These are phyloP conservation scores for Cyclotella kingstonii DNA, from an alignment of 108 stramenopile genomes.

Conservation along the genomic window DNA sequence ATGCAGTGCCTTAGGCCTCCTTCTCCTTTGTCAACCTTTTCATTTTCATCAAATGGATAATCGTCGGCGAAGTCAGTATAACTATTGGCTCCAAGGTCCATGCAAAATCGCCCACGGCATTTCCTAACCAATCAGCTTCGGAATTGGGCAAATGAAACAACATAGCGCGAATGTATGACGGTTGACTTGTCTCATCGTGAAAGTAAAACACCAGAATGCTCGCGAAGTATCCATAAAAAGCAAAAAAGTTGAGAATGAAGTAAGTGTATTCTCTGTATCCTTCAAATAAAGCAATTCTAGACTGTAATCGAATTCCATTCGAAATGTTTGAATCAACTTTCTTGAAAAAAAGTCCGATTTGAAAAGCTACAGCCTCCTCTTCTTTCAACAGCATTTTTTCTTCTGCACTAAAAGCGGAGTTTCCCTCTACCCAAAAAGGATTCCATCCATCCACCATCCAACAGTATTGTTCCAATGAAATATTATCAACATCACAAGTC, in stretches of 20 bases:
- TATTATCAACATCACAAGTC: constrained; percentile 9
- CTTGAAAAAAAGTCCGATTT: constrained; percentile 14
- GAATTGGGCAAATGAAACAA: constrained; percentile 57
- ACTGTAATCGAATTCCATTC: constrained; percentile 19
- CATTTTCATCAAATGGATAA: constrained; percentile 18
- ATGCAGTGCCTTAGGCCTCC: constrained; percentile 20
- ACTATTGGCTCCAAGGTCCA: constrained; percentile 87
- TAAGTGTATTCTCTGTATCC: constrained; percentile 80
- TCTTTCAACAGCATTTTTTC: constrained; percentile 42
- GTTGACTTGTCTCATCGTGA: constrained; percentile 59
- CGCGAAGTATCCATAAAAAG: constrained; percentile 80
- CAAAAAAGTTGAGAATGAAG: constrained; percentile 77
- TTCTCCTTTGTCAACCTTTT: constrained; percentile 20
- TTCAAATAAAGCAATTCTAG: constrained; percentile 42
- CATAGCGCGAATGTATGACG: constrained; percentile 41
- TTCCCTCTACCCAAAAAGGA: constrained; percentile 61
- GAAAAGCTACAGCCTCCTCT: constrained; percentile 39
- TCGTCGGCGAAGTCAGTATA: constrained; percentile 55
- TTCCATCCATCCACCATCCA: constrained; percentile 54
- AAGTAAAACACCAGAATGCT: constrained; percentile 66
- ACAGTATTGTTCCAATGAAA: constrained; percentile 41
- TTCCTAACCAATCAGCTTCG: constrained; percentile 83
- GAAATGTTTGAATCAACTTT: constrained; percentile 27
- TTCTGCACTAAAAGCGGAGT: constrained; percentile 10
- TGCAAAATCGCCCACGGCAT: constrained; percentile 85